These are phyloP conservation scores for Cyberlindnera maritima DNA, from an alignment of 805 yeast genomes.

Conservation along the genomic window DNA sequence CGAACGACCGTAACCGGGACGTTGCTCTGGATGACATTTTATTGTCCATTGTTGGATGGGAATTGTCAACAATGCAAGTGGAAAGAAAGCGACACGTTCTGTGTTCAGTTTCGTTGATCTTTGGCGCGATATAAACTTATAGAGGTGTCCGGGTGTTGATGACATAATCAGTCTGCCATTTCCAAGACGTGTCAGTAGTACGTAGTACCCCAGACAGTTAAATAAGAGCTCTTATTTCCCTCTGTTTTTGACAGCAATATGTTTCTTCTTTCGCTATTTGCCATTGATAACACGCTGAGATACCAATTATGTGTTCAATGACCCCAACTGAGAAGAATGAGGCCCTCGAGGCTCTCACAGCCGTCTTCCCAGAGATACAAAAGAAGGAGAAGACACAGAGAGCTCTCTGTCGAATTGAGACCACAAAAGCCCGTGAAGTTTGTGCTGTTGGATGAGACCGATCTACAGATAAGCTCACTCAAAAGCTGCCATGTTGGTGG, in stretches of 20 bases:
- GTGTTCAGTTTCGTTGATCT: not conserved
- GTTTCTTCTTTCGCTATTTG: no score
- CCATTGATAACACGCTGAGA: no score
- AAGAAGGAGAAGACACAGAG: not conserved
- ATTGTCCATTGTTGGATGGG: no score
- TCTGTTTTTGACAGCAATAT: no score
- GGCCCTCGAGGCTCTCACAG: constrained; percentile 34
- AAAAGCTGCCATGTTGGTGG: constrained; percentile 1
- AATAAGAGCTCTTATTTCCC: no score
- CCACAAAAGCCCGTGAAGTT: constrained; percentile 1
- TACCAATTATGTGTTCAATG: no score
- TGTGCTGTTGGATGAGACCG: not conserved
- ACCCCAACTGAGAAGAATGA: constrained; percentile 23
- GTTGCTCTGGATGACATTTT: not conserved
- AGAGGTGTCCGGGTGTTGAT: constrained; percentile 20
- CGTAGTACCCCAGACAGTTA: no score
- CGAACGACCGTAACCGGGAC: constrained; percentile 48
- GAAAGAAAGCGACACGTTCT: not conserved
- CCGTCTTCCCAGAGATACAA: constrained; percentile 41
- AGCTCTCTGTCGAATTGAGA: not conserved
- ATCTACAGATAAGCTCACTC: not conserved
- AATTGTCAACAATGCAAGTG: no score
- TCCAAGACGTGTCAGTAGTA: not conserved
- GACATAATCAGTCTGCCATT: constrained; percentile 5
- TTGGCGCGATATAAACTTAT: not conserved